These are phyloP conservation scores for Fusarium humuli DNA, from an alignment of 2,329 filamentous ascomycete species.

Conservation along the genomic window DNA sequence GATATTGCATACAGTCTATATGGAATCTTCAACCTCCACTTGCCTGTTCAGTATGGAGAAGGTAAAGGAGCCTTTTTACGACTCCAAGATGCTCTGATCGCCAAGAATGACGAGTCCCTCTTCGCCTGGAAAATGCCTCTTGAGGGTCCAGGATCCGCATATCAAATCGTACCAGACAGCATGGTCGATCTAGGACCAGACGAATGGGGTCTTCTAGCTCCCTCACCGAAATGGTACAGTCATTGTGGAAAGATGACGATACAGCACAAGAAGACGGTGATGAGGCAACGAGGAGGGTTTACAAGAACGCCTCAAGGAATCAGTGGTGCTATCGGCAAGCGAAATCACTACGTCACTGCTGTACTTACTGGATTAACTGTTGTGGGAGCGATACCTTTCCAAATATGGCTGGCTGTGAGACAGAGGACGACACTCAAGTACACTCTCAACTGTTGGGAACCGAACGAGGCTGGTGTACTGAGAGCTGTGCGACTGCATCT, in stretches of 20 bases:
- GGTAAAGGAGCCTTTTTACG: background rate
- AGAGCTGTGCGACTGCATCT: background rate
- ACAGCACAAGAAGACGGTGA: background rate
- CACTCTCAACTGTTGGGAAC: constrained; percentile 1
- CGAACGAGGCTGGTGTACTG: background rate
- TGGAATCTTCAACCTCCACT: constrained; percentile 1
- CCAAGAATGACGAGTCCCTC: constrained; percentile 1
- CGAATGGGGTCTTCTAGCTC: background rate
- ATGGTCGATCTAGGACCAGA: background rate
- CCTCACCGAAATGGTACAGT: background rate
- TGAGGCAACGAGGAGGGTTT: constrained; percentile 5
- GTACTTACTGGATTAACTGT: background rate
- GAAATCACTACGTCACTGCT: background rate
- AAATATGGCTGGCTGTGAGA: background rate
- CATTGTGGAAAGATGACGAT: constrained; percentile 2
- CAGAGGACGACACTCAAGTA: constrained; percentile 3
- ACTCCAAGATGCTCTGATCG: constrained; percentile 3
- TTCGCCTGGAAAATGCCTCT: constrained; percentile 5
- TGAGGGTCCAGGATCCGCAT: background rate
- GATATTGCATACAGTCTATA: constrained; percentile 3
- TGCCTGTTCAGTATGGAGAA: constrained; percentile 2
- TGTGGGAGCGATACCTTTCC: background rate
- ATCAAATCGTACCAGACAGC: background rate
- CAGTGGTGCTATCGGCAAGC: background rate
- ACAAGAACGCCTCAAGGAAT: background rate